Conservation (phyloP, 2,329 filamentous ascomycete genomes). For the Fusarium sp. region DNA sequence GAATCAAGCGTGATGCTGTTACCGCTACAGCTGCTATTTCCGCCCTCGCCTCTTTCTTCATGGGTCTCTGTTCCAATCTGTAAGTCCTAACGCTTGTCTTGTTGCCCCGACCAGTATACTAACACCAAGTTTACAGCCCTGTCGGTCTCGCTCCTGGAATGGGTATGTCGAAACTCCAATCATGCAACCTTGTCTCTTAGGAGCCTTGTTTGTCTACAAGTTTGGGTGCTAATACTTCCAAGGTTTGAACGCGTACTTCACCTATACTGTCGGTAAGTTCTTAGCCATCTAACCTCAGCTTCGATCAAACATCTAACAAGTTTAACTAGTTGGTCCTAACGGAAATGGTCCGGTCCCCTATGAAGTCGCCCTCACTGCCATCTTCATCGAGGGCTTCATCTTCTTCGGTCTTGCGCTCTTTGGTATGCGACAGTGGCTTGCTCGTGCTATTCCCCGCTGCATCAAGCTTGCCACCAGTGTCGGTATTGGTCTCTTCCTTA, state of each 20-base stretch:
- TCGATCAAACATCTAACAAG: neutral
- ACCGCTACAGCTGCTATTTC: conserved; percentile 88
- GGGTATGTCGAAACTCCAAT: conserved; percentile 45
- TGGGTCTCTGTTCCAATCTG: conserved; percentile 86
- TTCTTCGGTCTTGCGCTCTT: conserved; percentile 84
- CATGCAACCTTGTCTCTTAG: neutral
- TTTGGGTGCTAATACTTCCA: conserved; percentile 5
- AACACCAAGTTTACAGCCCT: conserved; percentile 41
- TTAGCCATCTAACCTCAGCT: neutral
- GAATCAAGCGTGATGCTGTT: conserved; percentile 81
- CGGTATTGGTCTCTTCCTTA: conserved; percentile 86
- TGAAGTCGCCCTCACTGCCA: conserved; percentile 81
- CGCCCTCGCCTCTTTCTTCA: conserved; percentile 82
- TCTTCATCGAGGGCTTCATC: conserved; percentile 89
- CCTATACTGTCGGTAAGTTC: conserved; percentile 68
- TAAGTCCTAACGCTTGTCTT: conserved; percentile 46
- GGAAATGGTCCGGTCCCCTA: conserved; percentile 81
- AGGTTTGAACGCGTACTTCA: conserved; percentile 86
- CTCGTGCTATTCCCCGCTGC: conserved; percentile 82
- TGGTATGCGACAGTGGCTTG: conserved; percentile 89
- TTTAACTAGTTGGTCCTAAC: conserved; percentile 73
- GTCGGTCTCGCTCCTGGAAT: conserved; percentile 57
- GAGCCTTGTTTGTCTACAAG: neutral
- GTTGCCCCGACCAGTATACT: neutral
- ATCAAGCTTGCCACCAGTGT: conserved; percentile 90